phyloP scores from a whole-genome alignment of 495 filamentous ascomycete genomes.

The Neurospora sublineolata region DNA sequence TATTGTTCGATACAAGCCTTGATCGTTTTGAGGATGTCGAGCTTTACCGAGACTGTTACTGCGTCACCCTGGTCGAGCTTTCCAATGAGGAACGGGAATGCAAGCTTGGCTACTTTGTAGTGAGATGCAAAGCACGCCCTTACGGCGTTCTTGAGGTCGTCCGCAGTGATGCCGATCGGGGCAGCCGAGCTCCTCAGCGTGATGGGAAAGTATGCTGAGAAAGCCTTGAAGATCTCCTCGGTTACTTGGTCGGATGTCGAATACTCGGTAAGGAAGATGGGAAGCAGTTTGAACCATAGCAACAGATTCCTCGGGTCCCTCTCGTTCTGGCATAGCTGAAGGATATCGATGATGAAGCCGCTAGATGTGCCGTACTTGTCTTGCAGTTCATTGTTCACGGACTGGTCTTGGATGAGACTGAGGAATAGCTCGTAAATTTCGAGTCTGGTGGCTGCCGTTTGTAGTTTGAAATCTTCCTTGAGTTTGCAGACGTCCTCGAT shows the following conservation, averaged over 20 bases:
- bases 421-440: conserved; percentile 37
- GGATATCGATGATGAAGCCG: conserved; percentile 28
- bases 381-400: conserved; percentile 29
- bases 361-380: conserved; percentile 26
- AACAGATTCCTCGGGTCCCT: conserved; percentile 38
- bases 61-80: conserved; percentile 41
- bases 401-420: conserved; percentile 22
- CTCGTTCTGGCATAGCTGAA: conserved; percentile 35
- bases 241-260: conserved; percentile 29
- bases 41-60: conserved; percentile 39
- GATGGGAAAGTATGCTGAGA: conserved; percentile 43
- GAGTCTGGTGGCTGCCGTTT: conserved; percentile 32
- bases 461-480: conserved; percentile 37
- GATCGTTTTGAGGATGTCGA: conserved; percentile 40
- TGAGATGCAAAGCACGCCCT: conserved; percentile 37
- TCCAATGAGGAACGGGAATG: conserved; percentile 35
- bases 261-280: conserved; percentile 27
- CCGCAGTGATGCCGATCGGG: conserved; percentile 33
- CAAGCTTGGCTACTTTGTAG: conserved; percentile 22
- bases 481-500: conserved; percentile 30
- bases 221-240: conserved; percentile 34
- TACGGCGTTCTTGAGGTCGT: conserved; percentile 35
- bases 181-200: conserved; percentile 32
- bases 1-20: conserved; percentile 34
- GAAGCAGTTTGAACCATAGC: conserved; percentile 35